Evolutionary conservation across 1,284 basidiomycete species (phyloP).

Genomic region (Termitomyces sp.): DNA sequence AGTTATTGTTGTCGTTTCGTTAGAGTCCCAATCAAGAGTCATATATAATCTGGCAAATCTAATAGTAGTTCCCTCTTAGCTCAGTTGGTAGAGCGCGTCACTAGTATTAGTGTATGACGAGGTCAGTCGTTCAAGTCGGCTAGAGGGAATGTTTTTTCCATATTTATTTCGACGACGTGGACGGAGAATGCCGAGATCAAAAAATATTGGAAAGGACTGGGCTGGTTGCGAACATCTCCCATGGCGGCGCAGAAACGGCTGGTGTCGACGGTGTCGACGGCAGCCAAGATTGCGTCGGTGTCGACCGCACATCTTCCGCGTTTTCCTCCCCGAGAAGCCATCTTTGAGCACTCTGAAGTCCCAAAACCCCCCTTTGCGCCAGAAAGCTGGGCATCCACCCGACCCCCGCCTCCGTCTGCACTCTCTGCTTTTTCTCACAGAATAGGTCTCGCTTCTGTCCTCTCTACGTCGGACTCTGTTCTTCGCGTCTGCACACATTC

Average conservation of each 20-base stretch:
- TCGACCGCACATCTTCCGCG: slow-evolving; percentile 46
- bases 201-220: slow-evolving; percentile 13
- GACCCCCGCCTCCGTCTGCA: slow-evolving; percentile 68
- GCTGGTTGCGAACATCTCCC: slow-evolving; percentile 3
- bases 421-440: slow-evolving; percentile 73
- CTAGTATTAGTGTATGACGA: not conserved
- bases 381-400: slow-evolving; percentile 64
- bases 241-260: slow-evolving; percentile 58
- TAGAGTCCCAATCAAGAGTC: too few relatives aligned
- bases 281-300: slow-evolving; percentile 51
- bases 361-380: slow-evolving; percentile 46
- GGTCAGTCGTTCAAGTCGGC: slow-evolving; percentile 9
- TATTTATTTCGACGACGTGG: not conserved
- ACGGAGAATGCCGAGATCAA: slow-evolving; percentile 18
- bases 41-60: too few relatives aligned
- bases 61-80: not conserved
- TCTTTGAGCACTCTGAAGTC: slow-evolving; percentile 30
- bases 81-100: slow-evolving; percentile 7
- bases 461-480: slow-evolving; percentile 46
- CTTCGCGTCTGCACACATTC: slow-evolving; percentile 80
- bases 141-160: not conserved
- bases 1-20: too few relatives aligned
- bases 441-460: slow-evolving; percentile 57
- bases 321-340: slow-evolving; percentile 62
- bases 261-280: slow-evolving; percentile 49